Base-by-base conservation (phyloP, 257 asterid species). In the Penstemon newberryi region DNA sequence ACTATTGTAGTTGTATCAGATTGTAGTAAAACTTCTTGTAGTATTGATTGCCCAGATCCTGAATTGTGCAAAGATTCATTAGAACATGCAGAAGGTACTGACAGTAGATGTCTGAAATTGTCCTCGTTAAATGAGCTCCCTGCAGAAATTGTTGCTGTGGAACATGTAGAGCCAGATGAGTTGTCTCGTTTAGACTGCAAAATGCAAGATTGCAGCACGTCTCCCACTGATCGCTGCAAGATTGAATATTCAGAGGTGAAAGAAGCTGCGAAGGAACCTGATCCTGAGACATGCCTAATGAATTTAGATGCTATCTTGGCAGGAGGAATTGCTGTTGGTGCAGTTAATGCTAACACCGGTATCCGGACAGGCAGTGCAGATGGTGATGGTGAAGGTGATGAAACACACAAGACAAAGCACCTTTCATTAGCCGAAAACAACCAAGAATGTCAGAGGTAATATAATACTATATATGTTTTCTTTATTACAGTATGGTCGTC, bases 401-500 rank as follows among this genome's bases (percentile, higher is more conserved):
- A 73, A 73, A 50, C 72, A 71, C 73, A 33, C 37, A 65, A 70
- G 69, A 63, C 41, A 62, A 69, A 80, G 61, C 67, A 66, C 58
- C 72, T 66, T 65, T 56, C 72, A 36, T 59, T 62, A 60, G 74
- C 72, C 60, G 86, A 83, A 74, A 72, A 63, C 56, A 68, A 78
- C 63, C 81, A 72, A 74, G 74, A 74, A 63, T 66, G 57, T 76
- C 75, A 50, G 70, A 69, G 74, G 98, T 92, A 80, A 81, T 84
- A 49, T 25, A 25, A 25, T 33, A 63, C 53, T 51, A 50, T 12
- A 47, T 5, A 36, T 73, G 55, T 37, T 57, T 65, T 50, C n/a
- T 56, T 63, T 36, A 45, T 65, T 68, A 11, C 7, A 11, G 12
- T 60, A 15, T 39, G 55, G 49, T 55, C 44, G 43, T 55, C 44